Base-by-base conservation (phyloP, 805 yeast genomes). In the Kuraishia piskuri region DNA sequence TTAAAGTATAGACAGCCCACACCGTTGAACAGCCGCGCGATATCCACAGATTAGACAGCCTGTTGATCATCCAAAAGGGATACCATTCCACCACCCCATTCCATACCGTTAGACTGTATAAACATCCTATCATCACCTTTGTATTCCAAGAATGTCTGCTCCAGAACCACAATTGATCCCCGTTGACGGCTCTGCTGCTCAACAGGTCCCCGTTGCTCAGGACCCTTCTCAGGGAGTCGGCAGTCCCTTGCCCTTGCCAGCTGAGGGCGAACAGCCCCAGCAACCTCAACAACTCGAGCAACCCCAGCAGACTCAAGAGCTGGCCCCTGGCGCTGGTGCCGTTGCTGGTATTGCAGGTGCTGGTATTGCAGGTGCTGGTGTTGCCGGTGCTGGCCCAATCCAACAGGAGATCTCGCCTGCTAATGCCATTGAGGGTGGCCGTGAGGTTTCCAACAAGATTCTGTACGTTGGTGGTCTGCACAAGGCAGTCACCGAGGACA, bases 391-490 rank as follows among this genome's bases (percentile, higher is more conserved):
- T 7, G 40, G 40, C 40, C n/a, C 46, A n/a, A 26, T 40, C 50
- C 58, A 58, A 49, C 64, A 63, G 26, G 70, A 66, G 46, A 67
- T 69, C 12, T 63, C 71, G 21, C 86, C 86, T 8, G 91, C 91
- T n/a, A 75, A 79, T 56, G 94, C 92, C 17, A 67, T 78, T 21
- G 82, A 83, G 53, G 96, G 96, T 52, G 96, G 96, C 31, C 80
- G 96, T 61, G 92, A 87, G 62, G 77, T 86, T 7, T 84, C 90
- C 37, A 78, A 80, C 54, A 84, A 79, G 54, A 85, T 87, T 54
- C 68, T 89, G 48, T 86, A 90, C 63, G 92, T 90, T 48, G 92
- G 95, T 49, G 83, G 85, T 12, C 69, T 90, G 52, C 85, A 79
- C 61, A 81, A 80, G 57, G 66, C 82, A 1, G 82, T 88, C 46